Evolutionary conservation across 2,329 filamentous ascomycete genomes (phyloP).

Genomic region (Trichoderma afroharzianum): DNA sequence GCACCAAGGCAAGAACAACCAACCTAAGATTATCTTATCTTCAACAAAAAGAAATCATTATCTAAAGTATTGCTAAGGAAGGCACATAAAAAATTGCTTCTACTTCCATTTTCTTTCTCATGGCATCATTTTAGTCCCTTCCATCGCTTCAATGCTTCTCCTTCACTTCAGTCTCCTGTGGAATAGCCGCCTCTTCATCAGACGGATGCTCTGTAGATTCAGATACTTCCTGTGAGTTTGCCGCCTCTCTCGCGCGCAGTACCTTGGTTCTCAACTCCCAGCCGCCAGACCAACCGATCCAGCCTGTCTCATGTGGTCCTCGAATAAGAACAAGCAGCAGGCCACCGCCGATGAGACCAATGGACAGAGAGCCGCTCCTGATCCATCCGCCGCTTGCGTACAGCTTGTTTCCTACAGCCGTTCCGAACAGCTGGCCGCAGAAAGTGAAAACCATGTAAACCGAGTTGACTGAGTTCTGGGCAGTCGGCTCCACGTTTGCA

Average conservation of each 20-base stretch:
- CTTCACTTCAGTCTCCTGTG: neutral
- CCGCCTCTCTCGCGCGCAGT: neutral
- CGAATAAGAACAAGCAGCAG: slow-evolving; percentile 29
- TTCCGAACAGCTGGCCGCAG: slow-evolving; percentile 70
- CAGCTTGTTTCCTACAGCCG: slow-evolving; percentile 53
- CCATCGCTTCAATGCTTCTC: neutral
- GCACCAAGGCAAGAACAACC: neutral
- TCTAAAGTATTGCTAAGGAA: neutral
- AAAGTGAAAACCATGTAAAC: slow-evolving; percentile 78
- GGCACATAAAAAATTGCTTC: neutral
- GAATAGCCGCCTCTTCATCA: neutral
- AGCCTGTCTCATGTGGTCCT: slow-evolving; percentile 31
- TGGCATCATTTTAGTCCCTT: neutral
- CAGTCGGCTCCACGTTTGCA: slow-evolving; percentile 66
- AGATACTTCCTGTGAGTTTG: neutral
- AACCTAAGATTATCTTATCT: neutral
- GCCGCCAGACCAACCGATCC: slow-evolving; percentile 33
- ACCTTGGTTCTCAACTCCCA: slow-evolving; percentile 19
- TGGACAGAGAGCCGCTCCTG: slow-evolving; percentile 41
- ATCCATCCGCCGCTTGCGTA: slow-evolving; percentile 51
- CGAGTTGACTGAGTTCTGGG: slow-evolving; percentile 73
- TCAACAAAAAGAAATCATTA: neutral
- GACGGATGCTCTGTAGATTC: neutral
- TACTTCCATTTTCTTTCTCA: neutral
- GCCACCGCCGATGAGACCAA: slow-evolving; percentile 26